A percentile compares a stretch with the other conserved stretches of the same genome.
Conservation (phyloP, 805 yeast species). For the Ogataea glucozyma region DNA sequence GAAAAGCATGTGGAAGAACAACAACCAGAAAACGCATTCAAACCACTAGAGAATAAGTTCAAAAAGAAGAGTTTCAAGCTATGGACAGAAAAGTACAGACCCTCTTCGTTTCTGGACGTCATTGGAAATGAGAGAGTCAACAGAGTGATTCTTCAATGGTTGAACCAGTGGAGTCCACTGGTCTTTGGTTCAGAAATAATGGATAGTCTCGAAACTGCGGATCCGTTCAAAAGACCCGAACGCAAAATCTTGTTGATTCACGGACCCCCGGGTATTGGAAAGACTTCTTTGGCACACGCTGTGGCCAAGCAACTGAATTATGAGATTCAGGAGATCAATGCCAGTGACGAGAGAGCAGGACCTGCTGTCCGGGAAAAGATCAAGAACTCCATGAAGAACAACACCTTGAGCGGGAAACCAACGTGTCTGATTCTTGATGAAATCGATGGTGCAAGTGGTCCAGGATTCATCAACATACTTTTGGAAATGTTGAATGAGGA, state of each 20-base stretch:
- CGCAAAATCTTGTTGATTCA: slow-evolving; percentile 70
- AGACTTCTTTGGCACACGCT: slow-evolving; percentile 84
- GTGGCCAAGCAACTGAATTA: slow-evolving; percentile 82
- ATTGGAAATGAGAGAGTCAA: slow-evolving; percentile 70
- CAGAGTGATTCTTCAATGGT: slow-evolving; percentile 60
- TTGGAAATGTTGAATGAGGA: slow-evolving; percentile 64
- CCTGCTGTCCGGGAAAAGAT: slow-evolving; percentile 52
- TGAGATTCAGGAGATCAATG: slow-evolving; percentile 80
- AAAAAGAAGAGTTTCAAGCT: slow-evolving; percentile 21
- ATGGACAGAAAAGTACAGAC: slow-evolving; percentile 71
- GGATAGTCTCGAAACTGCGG: slow-evolving; percentile 31
- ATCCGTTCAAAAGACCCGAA: slow-evolving; percentile 59
- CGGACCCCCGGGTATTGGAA: slow-evolving; percentile 95
- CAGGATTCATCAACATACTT: slow-evolving; percentile 58
- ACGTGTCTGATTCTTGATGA: slow-evolving; percentile 87
- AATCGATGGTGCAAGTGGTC: slow-evolving; percentile 76
- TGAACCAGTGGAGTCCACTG: slow-evolving; percentile 63
- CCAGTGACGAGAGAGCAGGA: slow-evolving; percentile 76
- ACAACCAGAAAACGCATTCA: slow-evolving; percentile 8
- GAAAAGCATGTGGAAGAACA: slow-evolving; percentile 23
- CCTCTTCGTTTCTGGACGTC: slow-evolving; percentile 60
- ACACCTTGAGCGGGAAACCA: slow-evolving; percentile 70
- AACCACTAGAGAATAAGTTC: slow-evolving; percentile 15
- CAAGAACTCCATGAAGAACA: slow-evolving; percentile 61
- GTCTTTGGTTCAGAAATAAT: slow-evolving; percentile 47